Evolutionary conservation across 75 land plant genomes (phyloP), one percentile per base, ranked within the genome.

Genomic region (Isoetes taiwanensis): DNA sequence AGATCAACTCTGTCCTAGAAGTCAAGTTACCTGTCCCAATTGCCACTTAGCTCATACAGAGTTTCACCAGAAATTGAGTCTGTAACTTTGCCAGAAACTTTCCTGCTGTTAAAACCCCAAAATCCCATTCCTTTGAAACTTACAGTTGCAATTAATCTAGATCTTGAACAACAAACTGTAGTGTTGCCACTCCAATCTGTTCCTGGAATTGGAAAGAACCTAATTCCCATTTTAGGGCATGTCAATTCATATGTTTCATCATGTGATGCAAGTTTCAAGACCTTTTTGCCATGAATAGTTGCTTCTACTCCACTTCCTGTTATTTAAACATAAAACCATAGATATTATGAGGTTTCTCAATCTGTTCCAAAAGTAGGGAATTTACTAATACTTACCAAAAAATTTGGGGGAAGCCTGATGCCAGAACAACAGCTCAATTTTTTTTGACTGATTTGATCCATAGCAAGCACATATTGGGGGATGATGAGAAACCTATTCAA

Each of bases 401-500:
- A 78, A 90, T 28, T 65, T 72, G 10, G 94, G 84, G 24, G 28
- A 40, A 26, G 82, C 69, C 6, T 63, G 27, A 23, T 87, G 82
- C 57, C 83, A 80, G 86, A 83, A 83, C 23, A 65, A 57, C 39
- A 83, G 4, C 50, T 43, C n/a, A 17, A 43, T 43, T 43, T 43
- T 43, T 8, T 9, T 9, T 8, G 12, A 43, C 3, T 3, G 50
- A 43, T 43, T 6, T 24, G 17, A 5, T 43, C 50, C 3, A 3
- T 24, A 43, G 5, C 50, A 43, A 16, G 50, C 10, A 19, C 23
- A 5, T 0, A 90, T 70, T 16, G 96, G 87, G 10, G 96, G 96
- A 57, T 86, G 96, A 76, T 90, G 96, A 1, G 93, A 90, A 2
- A 86, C 93, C 96, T 90, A n/a, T n/a, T n/a, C n/a, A n/a, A n/a